These are phyloP conservation scores for Beauveria sp. DNA, from an alignment of 2,329 filamentous ascomycete species.

Conservation along the genomic window DNA sequence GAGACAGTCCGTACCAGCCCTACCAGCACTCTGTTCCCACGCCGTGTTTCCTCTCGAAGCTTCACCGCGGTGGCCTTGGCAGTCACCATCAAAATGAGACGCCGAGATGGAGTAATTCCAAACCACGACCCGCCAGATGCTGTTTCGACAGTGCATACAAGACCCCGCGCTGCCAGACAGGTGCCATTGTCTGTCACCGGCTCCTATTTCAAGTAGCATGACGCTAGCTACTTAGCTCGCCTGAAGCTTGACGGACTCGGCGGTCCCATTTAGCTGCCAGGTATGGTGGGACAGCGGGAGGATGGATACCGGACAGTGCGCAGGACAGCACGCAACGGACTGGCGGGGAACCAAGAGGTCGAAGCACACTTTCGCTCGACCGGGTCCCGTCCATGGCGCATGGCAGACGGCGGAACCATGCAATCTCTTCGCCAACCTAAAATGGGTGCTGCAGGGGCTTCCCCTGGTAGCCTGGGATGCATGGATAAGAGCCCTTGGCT, in stretches of 20 bases:
- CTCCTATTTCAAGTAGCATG: background rate
- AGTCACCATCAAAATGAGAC: background rate
- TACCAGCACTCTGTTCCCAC: background rate
- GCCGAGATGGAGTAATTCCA: background rate
- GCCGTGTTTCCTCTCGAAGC: background rate
- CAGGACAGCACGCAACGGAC: background rate
- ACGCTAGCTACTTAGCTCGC: background rate
- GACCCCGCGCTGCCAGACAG: background rate
- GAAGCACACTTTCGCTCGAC: background rate
- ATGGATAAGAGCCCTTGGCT: background rate
- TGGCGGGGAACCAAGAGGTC: background rate
- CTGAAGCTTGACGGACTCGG: background rate
- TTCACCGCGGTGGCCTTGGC: background rate
- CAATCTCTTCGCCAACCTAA: constrained; percentile 9
- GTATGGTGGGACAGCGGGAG: background rate
- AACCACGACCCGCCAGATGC: constrained; percentile 2
- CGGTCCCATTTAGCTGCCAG: background rate
- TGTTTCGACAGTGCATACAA: background rate
- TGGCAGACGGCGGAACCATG: background rate
- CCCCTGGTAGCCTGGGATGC: constrained; percentile 1
- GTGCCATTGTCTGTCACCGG: background rate
- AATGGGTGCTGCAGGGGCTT: constrained; percentile 6
- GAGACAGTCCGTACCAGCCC: background rate
- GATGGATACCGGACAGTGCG: background rate
- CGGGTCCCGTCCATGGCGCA: background rate